Evolutionary conservation across 345 rosid genomes (phyloP).

Genomic region (Leavenworthia alabamica): DNA sequence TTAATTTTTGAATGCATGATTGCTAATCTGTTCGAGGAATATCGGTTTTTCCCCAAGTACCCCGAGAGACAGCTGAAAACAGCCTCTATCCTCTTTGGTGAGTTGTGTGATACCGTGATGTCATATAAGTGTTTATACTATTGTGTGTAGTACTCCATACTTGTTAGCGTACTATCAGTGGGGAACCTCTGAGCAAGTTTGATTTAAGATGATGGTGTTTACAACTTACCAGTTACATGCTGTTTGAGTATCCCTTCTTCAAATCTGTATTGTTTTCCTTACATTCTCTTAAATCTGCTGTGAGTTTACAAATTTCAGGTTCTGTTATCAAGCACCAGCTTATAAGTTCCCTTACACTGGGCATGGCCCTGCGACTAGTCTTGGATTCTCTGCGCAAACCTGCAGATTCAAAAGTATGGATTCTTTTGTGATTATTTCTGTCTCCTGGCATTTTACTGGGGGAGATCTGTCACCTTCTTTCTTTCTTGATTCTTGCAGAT

Average conservation of each 20-base stretch:
- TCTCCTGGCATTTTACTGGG: background rate
- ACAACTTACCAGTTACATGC: background rate
- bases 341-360: conserved; percentile 81
- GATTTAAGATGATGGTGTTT: background rate
- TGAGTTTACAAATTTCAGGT: conserved; percentile 44
- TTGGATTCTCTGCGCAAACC: conserved; percentile 94
- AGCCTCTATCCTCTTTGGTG: conserved; percentile 91
- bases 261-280: background rate
- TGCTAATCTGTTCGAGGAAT: conserved; percentile 90
- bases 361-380: conserved; percentile 90
- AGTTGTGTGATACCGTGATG: conserved; percentile 21
- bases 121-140: background rate
- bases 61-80: conserved; percentile 93
- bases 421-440: conserved; percentile 2
- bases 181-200: background rate
- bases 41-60: conserved; percentile 89
- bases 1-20: conserved; percentile 91
- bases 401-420: conserved; percentile 86
- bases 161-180: background rate
- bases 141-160: background rate
- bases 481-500: conserved; percentile 45
- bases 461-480: conserved; percentile 7
- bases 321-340: conserved; percentile 96
- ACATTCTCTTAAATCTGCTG: conserved; percentile 1
- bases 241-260: background rate